Conservation (phyloP, 73 alveolate genomes). For the Paramecium primaurelia region DNA sequence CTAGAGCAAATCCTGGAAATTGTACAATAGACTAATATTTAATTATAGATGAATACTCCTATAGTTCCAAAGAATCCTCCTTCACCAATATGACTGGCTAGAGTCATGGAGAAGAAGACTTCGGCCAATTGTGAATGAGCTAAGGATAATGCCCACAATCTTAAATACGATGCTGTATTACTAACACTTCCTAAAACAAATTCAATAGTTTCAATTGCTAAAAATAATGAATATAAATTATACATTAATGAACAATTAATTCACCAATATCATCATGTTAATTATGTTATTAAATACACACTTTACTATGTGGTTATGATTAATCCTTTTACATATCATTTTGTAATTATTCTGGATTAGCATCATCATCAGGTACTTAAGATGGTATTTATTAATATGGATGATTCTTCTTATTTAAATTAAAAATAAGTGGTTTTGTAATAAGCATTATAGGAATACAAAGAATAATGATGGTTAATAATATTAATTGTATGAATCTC, state of each 20-base stretch:
- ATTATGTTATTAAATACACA: not conserved
- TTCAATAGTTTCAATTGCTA: slow-evolving; percentile 84
- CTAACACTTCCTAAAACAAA: slow-evolving; percentile 89
- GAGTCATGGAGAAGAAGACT: slow-evolving; percentile 75
- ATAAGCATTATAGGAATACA: slow-evolving; percentile 88
- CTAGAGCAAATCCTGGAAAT: slow-evolving; percentile 60
- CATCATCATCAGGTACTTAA: not conserved
- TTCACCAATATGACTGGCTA: slow-evolving; percentile 63
- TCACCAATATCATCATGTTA: slow-evolving; percentile 81
- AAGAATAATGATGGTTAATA: slow-evolving; percentile 60
- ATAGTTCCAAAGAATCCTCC: slow-evolving; percentile 52
- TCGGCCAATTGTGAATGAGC: slow-evolving; percentile 82
- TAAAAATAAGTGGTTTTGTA: slow-evolving; percentile 78
- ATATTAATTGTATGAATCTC: slow-evolving; percentile 57
- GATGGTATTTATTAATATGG: not conserved
- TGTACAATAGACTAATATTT: slow-evolving; percentile 18
- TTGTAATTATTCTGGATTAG: not conserved
- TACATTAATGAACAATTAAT: slow-evolving; percentile 84
- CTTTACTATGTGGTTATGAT: slow-evolving; percentile 28
- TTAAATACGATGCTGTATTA: slow-evolving; percentile 92
- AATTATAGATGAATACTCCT: slow-evolving; percentile 10
- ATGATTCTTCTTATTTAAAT: not conserved
- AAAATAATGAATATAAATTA: slow-evolving; percentile 16
- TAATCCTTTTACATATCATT: not conserved
- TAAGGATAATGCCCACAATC: slow-evolving; percentile 91